A percentile compares a stretch with the other conserved stretches of the same genome.
These are phyloP conservation scores for Stereocaulon alpinum DNA, from an alignment of 495 filamentous ascomycete genomes.

Conservation along the genomic window DNA sequence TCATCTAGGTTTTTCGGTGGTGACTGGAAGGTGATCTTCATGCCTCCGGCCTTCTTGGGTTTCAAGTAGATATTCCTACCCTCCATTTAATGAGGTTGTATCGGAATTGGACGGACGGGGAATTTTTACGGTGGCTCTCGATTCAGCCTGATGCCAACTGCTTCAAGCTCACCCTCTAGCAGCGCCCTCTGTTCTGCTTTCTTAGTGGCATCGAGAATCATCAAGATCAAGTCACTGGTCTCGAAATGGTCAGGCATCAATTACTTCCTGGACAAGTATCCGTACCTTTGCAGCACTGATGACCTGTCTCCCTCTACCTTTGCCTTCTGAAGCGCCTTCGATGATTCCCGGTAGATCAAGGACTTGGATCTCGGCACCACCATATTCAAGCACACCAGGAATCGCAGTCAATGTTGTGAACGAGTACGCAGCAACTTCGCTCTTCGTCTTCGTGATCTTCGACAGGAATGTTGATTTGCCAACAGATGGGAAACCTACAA, in stretches of 20 bases:
- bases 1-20: slow-evolving; percentile 88
- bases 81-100: neutral
- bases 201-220: slow-evolving; percentile 97
- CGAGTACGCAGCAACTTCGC: slow-evolving; percentile 89
- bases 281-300: slow-evolving; percentile 86
- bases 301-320: slow-evolving; percentile 91
- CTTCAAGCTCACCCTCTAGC: slow-evolving; percentile 86
- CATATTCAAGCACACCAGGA: slow-evolving; percentile 95
- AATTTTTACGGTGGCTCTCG: slow-evolving; percentile 68
- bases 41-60: slow-evolving; percentile 87
- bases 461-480: slow-evolving; percentile 98
- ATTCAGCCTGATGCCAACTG: slow-evolving; percentile 92
- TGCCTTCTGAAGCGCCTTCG: slow-evolving; percentile 92
- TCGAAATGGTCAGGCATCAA: slow-evolving; percentile 26
- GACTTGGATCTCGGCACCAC: slow-evolving; percentile 95
- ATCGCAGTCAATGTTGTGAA: slow-evolving; percentile 99
- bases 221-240: slow-evolving; percentile 94
- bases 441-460: slow-evolving; percentile 98
- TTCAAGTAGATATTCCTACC: slow-evolving; percentile 96
- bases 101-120: neutral
- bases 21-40: slow-evolving; percentile 93
- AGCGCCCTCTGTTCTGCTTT: slow-evolving; percentile 86
- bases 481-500: slow-evolving; percentile 96
- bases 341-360: slow-evolving; percentile 98
- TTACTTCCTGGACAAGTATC: neutral